A percentile compares a stretch with the other conserved stretches of the same genome.
Conservation (phyloP, 2,329 filamentous ascomycete species). For the Pyrenochaeta sp. region DNA sequence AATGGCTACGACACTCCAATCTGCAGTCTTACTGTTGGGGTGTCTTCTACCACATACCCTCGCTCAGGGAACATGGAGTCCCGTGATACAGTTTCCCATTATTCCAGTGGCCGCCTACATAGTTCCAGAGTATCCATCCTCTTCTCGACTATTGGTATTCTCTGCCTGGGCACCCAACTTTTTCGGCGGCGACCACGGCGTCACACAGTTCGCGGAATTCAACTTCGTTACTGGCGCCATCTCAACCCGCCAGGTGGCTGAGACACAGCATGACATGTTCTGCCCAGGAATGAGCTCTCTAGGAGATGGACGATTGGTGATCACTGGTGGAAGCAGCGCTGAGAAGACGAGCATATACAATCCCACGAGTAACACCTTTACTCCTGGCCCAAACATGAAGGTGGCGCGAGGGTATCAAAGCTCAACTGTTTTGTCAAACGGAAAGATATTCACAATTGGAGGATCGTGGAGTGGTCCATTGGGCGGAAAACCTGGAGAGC, state of each 20-base stretch:
- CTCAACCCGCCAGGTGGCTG: constrained; percentile 21
- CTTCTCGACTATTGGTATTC: constrained; percentile 26
- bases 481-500: constrained; percentile 24
- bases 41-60: constrained; percentile 1
- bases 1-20: background rate
- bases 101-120: constrained; percentile 32
- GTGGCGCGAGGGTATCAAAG: constrained; percentile 26
- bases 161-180: constrained; percentile 22
- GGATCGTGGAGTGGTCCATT: constrained; percentile 23
- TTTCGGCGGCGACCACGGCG: constrained; percentile 20
- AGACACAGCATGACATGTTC: constrained; percentile 34
- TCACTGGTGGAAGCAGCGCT: constrained; percentile 28
- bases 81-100: constrained; percentile 26
- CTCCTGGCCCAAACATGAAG: constrained; percentile 22
- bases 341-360: constrained; percentile 27
- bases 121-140: constrained; percentile 25
- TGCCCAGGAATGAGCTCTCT: constrained; percentile 29
- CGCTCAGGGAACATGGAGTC: constrained; percentile 22
- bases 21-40: background rate
- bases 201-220: constrained; percentile 30
- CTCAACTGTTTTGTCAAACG: constrained; percentile 23
- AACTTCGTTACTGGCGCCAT: constrained; percentile 20
- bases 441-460: constrained; percentile 29
- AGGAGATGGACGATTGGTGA: constrained; percentile 22
- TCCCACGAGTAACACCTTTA: constrained; percentile 20